Evolutionary conservation across 305 asterid genomes (phyloP).

Genomic region (Fraxinus latifolia): DNA sequence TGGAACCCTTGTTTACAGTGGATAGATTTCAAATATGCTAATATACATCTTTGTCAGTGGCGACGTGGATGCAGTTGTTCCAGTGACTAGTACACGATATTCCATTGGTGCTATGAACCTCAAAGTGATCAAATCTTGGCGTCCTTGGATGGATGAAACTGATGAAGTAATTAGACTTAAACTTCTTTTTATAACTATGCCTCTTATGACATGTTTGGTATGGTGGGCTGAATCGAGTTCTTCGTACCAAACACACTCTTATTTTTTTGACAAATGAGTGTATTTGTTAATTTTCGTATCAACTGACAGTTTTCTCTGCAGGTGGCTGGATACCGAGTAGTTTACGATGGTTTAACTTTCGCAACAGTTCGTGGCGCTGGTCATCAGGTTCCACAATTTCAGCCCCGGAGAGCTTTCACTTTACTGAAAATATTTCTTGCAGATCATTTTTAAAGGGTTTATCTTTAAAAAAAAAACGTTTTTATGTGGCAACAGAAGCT

Average conservation of each 20-base stretch:
- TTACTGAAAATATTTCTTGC: slow-evolving; percentile 25
- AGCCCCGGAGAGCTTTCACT: slow-evolving; percentile 37
- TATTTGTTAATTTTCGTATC: too few species aligned
- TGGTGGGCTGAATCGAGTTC: background rate
- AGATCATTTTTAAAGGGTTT: background rate
- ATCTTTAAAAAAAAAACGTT: background rate
- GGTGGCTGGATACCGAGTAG: slow-evolving; percentile 39
- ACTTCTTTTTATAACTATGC: background rate
- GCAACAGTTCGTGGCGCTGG: slow-evolving; percentile 42
- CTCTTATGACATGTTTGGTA: background rate
- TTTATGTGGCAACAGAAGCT: background rate
- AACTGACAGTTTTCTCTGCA: background rate
- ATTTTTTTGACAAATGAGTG: background rate
- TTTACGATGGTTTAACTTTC: slow-evolving; percentile 35
- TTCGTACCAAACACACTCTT: background rate
- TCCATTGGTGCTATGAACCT: slow-evolving; percentile 36
- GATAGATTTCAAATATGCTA: background rate
- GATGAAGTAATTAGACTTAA: background rate
- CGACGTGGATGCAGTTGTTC: slow-evolving; percentile 38
- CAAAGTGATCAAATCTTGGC: slow-evolving; percentile 37
- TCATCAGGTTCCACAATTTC: slow-evolving; percentile 39
- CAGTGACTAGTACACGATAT: slow-evolving; percentile 40
- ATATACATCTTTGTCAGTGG: slow-evolving; percentile 28
- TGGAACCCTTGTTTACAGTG: slow-evolving; percentile 12
- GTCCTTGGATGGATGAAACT: slow-evolving; percentile 31